Percentiles rank a stretch among this genome's conserved stretches.
Evolutionary conservation across 1,284 basidiomycete species (phyloP).

Genomic region (Trametes pubescens): DNA sequence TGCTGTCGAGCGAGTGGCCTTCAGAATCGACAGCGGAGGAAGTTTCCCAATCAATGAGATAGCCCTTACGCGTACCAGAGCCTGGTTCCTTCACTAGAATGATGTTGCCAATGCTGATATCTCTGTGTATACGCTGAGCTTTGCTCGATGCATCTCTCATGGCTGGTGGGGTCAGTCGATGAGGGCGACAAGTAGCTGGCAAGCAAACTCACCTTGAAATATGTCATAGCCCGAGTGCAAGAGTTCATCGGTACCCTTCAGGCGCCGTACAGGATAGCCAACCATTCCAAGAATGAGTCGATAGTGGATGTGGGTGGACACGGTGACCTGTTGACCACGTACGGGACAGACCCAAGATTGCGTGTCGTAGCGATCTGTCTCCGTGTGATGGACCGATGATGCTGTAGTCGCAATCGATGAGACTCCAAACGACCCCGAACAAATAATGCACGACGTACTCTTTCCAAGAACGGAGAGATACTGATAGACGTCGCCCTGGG

Average conservation of each 20-base stretch:
- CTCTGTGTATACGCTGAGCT: slow-evolving; percentile 7
- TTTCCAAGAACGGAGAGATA: neutral
- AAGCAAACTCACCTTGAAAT: neutral
- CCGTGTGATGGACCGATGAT: neutral
- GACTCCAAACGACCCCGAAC: neutral
- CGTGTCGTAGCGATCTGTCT: neutral
- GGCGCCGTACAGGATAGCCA: neutral
- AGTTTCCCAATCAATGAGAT: slow-evolving; percentile 25
- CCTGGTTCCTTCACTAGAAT: slow-evolving; percentile 8
- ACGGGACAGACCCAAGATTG: slow-evolving; percentile 2
- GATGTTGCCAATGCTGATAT: slow-evolving; percentile 15
- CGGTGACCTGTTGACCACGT: neutral
- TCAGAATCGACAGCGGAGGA: slow-evolving; percentile 1
- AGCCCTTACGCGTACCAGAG: slow-evolving; percentile 9
- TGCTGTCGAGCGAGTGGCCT: neutral
- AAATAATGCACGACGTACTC: neutral
- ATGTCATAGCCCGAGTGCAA: neutral
- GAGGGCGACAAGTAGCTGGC: neutral
- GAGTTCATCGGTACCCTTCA: slow-evolving; percentile 6
- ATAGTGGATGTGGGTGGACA: slow-evolving; percentile 8
- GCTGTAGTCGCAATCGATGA: neutral
- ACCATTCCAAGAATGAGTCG: slow-evolving; percentile 4
- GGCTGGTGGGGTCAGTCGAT: neutral
- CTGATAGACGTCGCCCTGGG: slow-evolving; percentile 8
- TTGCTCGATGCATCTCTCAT: slow-evolving; percentile 11